Conservation (phyloP, 2,329 filamentous ascomycete genomes). For the Arachnomyces sp. region DNA sequence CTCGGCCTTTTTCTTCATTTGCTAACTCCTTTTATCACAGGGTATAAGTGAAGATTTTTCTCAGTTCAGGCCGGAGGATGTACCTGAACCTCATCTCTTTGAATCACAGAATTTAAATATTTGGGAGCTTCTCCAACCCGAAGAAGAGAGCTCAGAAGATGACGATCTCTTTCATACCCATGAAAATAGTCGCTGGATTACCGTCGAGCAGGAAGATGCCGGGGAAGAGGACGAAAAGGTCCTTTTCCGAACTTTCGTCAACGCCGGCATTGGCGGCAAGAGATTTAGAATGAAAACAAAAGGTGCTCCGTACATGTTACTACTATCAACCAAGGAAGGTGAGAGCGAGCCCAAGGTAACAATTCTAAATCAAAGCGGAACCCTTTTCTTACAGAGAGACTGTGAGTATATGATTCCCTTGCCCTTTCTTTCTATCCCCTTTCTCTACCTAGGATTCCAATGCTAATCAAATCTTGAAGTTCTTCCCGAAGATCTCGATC, state of each 20-base stretch:
- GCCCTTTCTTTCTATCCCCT: too few relatives aligned
- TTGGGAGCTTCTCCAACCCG: constrained; percentile 24
- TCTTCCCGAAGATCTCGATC: constrained; percentile 15
- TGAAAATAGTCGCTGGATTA: constrained; percentile 22
- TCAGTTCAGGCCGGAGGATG: constrained; percentile 20
- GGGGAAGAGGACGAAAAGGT: constrained; percentile 24
- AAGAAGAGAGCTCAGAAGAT: constrained; percentile 15
- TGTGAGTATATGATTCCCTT: constrained; percentile 13
- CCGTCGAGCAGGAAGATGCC: constrained; percentile 24
- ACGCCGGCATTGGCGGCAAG: constrained; percentile 25
- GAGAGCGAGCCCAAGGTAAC: constrained; percentile 27
- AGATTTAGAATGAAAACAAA: constrained; percentile 23
- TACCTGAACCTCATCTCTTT: constrained; percentile 18
- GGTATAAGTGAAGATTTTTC: constrained; percentile 22
- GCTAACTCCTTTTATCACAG: constrained; percentile 9
- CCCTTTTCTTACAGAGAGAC: constrained; percentile 22
- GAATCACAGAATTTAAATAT: constrained; percentile 20
- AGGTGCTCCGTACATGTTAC: constrained; percentile 26
- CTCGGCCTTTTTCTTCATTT: not conserved
- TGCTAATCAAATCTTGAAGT: constrained; percentile 10
- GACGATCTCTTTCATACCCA: constrained; percentile 12
- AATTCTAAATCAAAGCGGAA: constrained; percentile 26
- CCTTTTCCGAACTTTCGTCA: constrained; percentile 24
- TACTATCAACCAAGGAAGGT: constrained; percentile 22
- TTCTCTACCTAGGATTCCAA: not conserved